Evolutionary conservation across 2,329 filamentous ascomycete species (phyloP).

Genomic region (Myriosclerotinia curreyana): DNA sequence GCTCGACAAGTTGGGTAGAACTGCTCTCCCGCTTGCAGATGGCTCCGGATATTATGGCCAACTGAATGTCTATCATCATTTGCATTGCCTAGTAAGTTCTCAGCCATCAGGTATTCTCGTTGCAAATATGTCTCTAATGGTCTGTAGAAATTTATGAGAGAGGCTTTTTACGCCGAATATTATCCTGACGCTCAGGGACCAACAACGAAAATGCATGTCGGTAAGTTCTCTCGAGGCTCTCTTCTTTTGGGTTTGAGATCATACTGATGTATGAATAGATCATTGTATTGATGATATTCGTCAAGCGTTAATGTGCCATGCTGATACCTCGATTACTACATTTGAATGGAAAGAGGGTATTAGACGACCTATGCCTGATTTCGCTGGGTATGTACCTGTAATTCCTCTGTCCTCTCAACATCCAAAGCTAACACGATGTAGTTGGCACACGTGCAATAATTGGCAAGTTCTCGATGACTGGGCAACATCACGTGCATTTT

Average conservation of each 20-base stretch:
- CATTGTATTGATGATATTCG: conserved; percentile 19
- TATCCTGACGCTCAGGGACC: conserved; percentile 15
- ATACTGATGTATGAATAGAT: conserved; percentile 2
- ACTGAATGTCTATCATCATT: conserved; percentile 16
- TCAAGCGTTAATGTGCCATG: conserved; percentile 14
- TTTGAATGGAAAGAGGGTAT: conserved; percentile 7
- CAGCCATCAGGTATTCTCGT: neutral
- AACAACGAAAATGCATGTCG: conserved; percentile 13
- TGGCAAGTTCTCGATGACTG: conserved; percentile 13
- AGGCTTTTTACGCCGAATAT: conserved; percentile 13
- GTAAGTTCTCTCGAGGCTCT: neutral
- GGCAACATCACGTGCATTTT: conserved; percentile 14
- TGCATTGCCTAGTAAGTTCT: conserved; percentile 11
- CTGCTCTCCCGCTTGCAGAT: too few relatives aligned
- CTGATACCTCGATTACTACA: conserved; percentile 14
- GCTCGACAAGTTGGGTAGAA: too few relatives aligned
- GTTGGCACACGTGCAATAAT: conserved; percentile 15
- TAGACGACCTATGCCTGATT: conserved; percentile 10
- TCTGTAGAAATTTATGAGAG: conserved; percentile 16
- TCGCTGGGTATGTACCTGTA: neutral
- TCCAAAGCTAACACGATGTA: neutral
- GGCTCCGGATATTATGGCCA: neutral
- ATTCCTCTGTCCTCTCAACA: too few relatives aligned
- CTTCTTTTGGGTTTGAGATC: neutral
- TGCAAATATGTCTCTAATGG: neutral